phyloP scores from a whole-genome alignment of 768 basidiomycete genomes.

The Pleurotus tuber-regium region DNA sequence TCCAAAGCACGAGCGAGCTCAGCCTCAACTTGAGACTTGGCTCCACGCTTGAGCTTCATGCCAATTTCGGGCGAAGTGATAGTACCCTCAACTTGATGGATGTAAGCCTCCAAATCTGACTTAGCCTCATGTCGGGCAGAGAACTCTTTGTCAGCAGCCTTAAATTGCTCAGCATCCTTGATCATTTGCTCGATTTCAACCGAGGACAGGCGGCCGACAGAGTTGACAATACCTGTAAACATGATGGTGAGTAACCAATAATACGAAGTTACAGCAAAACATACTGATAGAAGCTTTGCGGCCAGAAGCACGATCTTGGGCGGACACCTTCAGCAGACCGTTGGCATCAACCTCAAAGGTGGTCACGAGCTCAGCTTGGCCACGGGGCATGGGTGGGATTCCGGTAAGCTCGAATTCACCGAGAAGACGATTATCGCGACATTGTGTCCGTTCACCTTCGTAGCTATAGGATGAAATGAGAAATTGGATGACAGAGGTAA shows the following conservation, averaged over 20 bases:
- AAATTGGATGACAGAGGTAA: constrained; percentile 8
- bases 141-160: constrained; percentile 97
- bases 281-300: constrained; percentile 97
- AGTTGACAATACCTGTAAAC: constrained; percentile 88
- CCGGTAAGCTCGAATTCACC: constrained; percentile 99
- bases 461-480: constrained; percentile 48
- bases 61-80: constrained; percentile 96
- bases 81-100: constrained; percentile 95
- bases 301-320: constrained; percentile 96
- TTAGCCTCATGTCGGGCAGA: constrained; percentile 97
- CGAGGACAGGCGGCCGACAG: constrained; percentile 95
- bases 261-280: constrained; percentile 26
- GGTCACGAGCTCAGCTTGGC: constrained; percentile 98
- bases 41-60: constrained; percentile 98
- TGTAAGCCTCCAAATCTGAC: constrained; percentile 95
- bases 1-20: constrained; percentile 98
- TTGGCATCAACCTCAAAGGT: constrained; percentile 99
- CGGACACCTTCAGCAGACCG: constrained; percentile 98
- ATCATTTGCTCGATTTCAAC: constrained; percentile 99
- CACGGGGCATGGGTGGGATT: constrained; percentile 98
- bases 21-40: constrained; percentile 90
- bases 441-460: constrained; percentile 99
- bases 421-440: constrained; percentile 98
- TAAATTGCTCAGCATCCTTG: constrained; percentile 98
- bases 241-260: constrained; percentile 3